Evolutionary conservation across 1,284 basidiomycete genomes (phyloP), one percentile per base, ranked within the genome.

Genomic region (Cystobasidium pallidum): DNA sequence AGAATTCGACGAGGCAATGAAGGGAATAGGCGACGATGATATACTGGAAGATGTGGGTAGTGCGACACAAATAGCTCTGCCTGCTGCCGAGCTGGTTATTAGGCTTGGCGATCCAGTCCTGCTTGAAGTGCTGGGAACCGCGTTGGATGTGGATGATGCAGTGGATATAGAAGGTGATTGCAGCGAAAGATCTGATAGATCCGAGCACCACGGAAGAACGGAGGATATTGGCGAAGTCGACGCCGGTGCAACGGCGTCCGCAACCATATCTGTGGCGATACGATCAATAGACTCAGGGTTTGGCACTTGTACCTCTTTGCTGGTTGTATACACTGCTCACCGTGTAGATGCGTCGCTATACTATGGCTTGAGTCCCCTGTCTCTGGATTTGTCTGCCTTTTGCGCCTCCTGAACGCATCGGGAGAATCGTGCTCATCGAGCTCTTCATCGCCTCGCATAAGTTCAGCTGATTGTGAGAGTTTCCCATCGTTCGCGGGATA

Each of bases 151-250:
- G 13, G 41, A 43, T 17, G 39, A 41, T n/a, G n/a, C n/a, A 3
- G 58, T 43, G 2, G 58, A 61, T 6, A 30, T 3, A 15, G 26
- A 19, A 39, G 28, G 4, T 19, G 55, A 32, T 2, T 3, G 2
- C 19, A 28, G 3, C 11, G 55, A 57, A 57, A 10, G 17, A 32
- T 19, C 43, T 10, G 11, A 41, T 26, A 45, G 24, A 43, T 61
- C 58, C 7, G 58, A 61, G 58, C 58, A 61, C 58, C 58, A 61
- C 13, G 58, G 58, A 13, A 61, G n/a, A 30, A 39, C n/a, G 17
- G 58, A 43, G 24, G 58, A 21, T 2, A 26, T 30, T 43, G 58
- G 3, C 7, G 34, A 36, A 43, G 58, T 43, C 10, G 30, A 2
- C 19, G 32, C 10, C 4, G 54, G 6, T n/a, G 30, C 30, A n/a